Evolutionary conservation across 805 yeast species (phyloP), one percentile per base, ranked within the genome.

Genomic region (Yamadazyma sp.): DNA sequence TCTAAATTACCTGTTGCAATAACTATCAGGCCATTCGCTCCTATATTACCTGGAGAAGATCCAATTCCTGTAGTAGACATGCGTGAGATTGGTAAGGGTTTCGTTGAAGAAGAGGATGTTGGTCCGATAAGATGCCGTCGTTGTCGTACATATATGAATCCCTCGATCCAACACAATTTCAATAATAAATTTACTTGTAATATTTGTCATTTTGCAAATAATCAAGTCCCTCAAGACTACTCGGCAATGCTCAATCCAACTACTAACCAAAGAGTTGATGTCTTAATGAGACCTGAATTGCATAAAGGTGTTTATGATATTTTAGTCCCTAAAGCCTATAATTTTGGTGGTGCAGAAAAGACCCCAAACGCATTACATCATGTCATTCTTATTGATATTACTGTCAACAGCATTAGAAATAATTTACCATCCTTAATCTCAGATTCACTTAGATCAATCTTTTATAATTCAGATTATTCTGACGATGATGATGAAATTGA

Each of bases 61-160:
- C 76, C 74, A 2, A 75, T 88, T 2, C 94, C 95, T 0, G 69
- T 72, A 4, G 80, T 82, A 4, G 89, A 86, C 52, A 74, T 76
- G 63, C 60, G 69, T 16, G 52, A 52, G 5, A 53, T 66, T 26
- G 70, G 70, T 11, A 33, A 32, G 12, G 55, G 44, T 5, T 30
- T 30, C 26, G 33, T 47, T 2, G 53, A 49, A 19, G 53, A 55
- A 1, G 43, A 54, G 28, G 70, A 62, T 33, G 49, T 55, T 16
- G 86, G 87, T 1, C 95, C 96, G 0, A 81, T 94, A 22, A 75
- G 99, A 47, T 93, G 99, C 61, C 75, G 78, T 46, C 80, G 98
- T 43, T 93, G 99, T 62, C 76, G 96, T 37, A 77, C 96, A 1
- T 93, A 88, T 57, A 70, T 88, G 43, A 93, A 91, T 55, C 94